Percentiles rank a stretch among this genome's conserved stretches.
These are phyloP conservation scores for Metarhizium brunneum DNA, from an alignment of 2,329 filamentous ascomycete genomes.

Conservation along the genomic window DNA sequence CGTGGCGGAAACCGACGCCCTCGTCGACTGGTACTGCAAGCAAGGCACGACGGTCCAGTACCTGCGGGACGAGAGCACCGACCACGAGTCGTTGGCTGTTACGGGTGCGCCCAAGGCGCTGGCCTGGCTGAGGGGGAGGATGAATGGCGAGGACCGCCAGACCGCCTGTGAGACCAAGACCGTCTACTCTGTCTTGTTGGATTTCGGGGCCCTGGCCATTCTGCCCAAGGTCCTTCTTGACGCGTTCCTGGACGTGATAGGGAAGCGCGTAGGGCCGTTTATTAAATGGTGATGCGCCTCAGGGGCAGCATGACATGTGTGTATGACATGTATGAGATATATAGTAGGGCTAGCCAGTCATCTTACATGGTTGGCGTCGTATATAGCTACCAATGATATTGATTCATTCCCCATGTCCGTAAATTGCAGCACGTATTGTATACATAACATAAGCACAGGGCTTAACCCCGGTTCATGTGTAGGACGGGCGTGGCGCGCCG, in stretches of 20 bases:
- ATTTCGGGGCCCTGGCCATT: background rate
- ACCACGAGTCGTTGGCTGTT: background rate
- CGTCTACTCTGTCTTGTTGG: background rate
- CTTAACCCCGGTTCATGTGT: too few relatives aligned
- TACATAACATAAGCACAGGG: too few relatives aligned
- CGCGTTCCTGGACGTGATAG: background rate
- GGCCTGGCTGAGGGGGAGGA: background rate
- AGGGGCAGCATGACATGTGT: background rate
- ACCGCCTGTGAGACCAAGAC: background rate
- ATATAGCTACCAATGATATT: background rate
- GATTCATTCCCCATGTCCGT: background rate
- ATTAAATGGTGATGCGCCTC: background rate
- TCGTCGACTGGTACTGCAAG: background rate
- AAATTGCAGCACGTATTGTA: too few relatives aligned
- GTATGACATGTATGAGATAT: background rate
- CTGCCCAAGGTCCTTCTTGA: background rate
- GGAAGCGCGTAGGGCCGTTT: background rate
- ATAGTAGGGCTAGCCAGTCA: background rate
- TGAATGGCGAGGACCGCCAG: background rate
- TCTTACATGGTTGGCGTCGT: background rate
- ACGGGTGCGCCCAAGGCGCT: background rate
- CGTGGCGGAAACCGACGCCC: background rate
- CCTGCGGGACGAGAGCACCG: background rate
- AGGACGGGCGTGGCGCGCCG: too few relatives aligned
- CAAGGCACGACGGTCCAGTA: background rate